phyloP scores from a whole-genome alignment of 2,329 filamentous ascomycete species.

The Aspergillus unguis region DNA sequence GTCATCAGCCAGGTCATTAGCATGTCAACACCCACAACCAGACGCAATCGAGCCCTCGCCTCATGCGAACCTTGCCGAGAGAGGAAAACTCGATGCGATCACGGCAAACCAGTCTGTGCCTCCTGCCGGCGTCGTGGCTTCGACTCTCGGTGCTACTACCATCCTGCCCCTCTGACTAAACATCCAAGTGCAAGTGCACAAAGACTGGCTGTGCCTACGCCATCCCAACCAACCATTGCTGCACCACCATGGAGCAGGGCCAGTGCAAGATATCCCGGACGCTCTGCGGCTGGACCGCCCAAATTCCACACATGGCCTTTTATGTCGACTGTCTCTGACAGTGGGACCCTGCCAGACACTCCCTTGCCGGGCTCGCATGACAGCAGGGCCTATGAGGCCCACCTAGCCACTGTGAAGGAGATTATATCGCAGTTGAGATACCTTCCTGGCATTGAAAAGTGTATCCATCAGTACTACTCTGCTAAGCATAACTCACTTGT shows the following conservation, averaged over 20 bases:
- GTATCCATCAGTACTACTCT: neutral
- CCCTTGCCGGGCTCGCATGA: neutral
- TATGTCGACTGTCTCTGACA: neutral
- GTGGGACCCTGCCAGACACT: neutral
- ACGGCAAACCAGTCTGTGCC: neutral
- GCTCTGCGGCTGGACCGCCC: neutral
- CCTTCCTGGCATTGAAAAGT: neutral
- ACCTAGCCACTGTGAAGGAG: neutral
- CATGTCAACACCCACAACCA: neutral
- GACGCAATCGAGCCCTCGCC: neutral
- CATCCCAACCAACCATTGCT: neutral
- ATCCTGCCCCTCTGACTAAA: neutral
- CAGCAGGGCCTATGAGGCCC: neutral
- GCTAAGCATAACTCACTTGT: neutral
- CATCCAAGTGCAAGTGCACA: neutral
- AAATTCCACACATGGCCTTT: neutral
- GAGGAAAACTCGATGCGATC: neutral
- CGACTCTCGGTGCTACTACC: neutral
- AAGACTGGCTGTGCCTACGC: neutral
- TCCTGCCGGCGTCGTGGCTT: neutral
- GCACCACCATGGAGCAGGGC: neutral
- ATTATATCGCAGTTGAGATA: neutral
- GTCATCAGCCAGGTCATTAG: too few relatives aligned
- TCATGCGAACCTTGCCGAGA: neutral
- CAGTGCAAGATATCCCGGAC: neutral